Evolutionary conservation across 2,329 filamentous ascomycete species (phyloP).

Genomic region (Emericellopsis atlantica): DNA sequence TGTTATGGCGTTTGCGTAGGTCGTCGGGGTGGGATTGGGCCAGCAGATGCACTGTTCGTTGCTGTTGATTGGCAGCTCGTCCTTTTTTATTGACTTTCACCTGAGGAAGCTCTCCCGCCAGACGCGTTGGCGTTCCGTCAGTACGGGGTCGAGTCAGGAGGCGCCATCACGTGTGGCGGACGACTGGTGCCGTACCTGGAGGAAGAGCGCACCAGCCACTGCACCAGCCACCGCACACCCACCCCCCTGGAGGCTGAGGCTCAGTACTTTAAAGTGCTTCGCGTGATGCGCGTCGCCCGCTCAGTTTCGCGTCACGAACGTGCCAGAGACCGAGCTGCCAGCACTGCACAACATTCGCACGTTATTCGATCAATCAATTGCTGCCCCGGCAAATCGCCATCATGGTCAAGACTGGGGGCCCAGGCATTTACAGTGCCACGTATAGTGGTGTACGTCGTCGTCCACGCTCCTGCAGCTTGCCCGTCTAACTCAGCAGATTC

Average conservation of each 20-base stretch:
- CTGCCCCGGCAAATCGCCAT: constrained; percentile 9
- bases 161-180: too few relatives aligned
- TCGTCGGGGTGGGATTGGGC: too few relatives aligned
- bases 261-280: constrained; percentile 22
- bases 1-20: too few relatives aligned
- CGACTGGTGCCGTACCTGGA: too few relatives aligned
- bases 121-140: too few relatives aligned
- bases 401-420: constrained; percentile 34
- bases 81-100: too few relatives aligned
- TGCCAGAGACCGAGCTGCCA: constrained; percentile 8
- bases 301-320: constrained; percentile 21
- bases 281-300: constrained; percentile 23
- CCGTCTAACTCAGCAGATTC: constrained; percentile 47
- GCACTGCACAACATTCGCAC: not conserved
- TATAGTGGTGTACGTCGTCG: constrained; percentile 50
- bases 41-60: too few relatives aligned
- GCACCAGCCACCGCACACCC: too few relatives aligned
- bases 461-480: constrained; percentile 1
- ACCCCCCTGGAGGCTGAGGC: constrained; percentile 17
- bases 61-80: too few relatives aligned
- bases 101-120: too few relatives aligned
- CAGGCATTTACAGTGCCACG: constrained; percentile 54
- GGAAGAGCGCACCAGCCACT: too few relatives aligned
- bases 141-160: too few relatives aligned
- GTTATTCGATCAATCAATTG: not conserved